phyloP scores from a whole-genome alignment of 2,329 filamentous ascomycete species.

The Talaromyces amestolkiae region DNA sequence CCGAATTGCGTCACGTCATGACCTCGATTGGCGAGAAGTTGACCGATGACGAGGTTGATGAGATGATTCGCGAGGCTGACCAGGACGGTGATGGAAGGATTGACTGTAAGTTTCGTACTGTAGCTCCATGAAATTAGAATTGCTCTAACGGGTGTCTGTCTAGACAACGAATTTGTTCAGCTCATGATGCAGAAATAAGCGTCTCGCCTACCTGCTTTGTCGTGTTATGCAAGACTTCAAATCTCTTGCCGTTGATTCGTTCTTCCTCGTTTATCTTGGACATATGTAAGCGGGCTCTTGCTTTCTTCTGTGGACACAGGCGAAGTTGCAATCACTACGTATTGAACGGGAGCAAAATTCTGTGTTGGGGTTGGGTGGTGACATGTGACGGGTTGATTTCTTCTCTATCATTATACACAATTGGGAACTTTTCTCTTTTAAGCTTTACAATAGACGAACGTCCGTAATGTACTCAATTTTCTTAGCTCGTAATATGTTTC shows the following conservation, averaged over 20 bases:
- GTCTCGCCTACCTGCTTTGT: slow-evolving; percentile 20
- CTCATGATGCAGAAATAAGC: slow-evolving; percentile 93
- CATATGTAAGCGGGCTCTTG: slow-evolving; percentile 15
- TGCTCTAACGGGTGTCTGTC: neutral
- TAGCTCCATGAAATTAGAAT: neutral
- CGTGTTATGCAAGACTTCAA: slow-evolving; percentile 21
- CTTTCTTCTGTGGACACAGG: slow-evolving; percentile 5
- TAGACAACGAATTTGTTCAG: slow-evolving; percentile 90
- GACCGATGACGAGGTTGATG: slow-evolving; percentile 84
- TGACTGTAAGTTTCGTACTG: slow-evolving; percentile 62
- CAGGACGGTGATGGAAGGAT: slow-evolving; percentile 87
- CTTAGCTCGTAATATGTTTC: neutral
- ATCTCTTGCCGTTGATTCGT: slow-evolving; percentile 22
- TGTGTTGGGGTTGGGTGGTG: neutral
- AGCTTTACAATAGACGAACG: slow-evolving; percentile 6
- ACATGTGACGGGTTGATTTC: neutral
- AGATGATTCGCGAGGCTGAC: slow-evolving; percentile 90
- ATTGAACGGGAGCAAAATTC: slow-evolving; percentile 7
- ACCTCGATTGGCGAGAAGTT: slow-evolving; percentile 89
- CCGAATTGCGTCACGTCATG: slow-evolving; percentile 86
- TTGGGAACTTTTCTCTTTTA: neutral
- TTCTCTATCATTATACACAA: slow-evolving; percentile 6
- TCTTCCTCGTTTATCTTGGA: slow-evolving; percentile 21
- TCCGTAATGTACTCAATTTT: neutral
- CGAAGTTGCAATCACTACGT: neutral